Conservation (phyloP, 805 yeast genomes). For the Candida wancherniae region DNA sequence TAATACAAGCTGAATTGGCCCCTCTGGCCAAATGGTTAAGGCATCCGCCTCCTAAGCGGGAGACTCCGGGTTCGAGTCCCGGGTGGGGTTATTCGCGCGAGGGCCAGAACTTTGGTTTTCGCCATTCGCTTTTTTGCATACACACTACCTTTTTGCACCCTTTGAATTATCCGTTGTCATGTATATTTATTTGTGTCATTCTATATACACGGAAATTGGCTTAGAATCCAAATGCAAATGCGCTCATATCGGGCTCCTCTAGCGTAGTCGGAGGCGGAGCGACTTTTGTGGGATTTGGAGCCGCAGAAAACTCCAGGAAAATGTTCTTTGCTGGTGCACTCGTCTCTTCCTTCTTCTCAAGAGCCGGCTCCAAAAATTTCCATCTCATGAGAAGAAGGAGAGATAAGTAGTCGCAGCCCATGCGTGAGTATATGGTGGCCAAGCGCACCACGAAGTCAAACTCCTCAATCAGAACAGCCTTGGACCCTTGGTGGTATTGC, state of each 20-base stretch:
- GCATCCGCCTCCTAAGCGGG: slow-evolving; percentile 44
- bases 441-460: slow-evolving; percentile 58
- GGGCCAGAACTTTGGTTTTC: too few species aligned
- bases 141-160: too few species aligned
- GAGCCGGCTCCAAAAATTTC: slow-evolving; percentile 43
- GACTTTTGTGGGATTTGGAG: slow-evolving; percentile 4
- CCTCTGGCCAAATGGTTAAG: slow-evolving; percentile 53
- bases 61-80: slow-evolving; percentile 38
- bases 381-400: slow-evolving; percentile 60
- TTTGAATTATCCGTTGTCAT: too few species aligned
- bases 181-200: too few species aligned
- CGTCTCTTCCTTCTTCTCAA: slow-evolving; percentile 3
- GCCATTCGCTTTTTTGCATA: too few species aligned
- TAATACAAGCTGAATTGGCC: too few species aligned
- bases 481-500: slow-evolving; percentile 47
- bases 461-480: slow-evolving; percentile 47
- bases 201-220: too few species aligned
- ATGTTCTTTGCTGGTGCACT: slow-evolving; percentile 4
- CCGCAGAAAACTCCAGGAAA: slow-evolving; percentile 15
- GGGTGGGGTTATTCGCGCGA: slow-evolving; percentile 38
- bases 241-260: slow-evolving; percentile 73
- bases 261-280: slow-evolving; percentile 49
- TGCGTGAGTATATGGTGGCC: slow-evolving; percentile 64
- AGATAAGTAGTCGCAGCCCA: slow-evolving; percentile 88
- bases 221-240: slow-evolving; percentile 48